A percentile compares a stretch with the other conserved stretches of the same genome.
These are phyloP conservation scores for Lobosporangium transversale DNA, from an alignment of 192 early-diverging fungal genomes.

Conservation along the genomic window DNA sequence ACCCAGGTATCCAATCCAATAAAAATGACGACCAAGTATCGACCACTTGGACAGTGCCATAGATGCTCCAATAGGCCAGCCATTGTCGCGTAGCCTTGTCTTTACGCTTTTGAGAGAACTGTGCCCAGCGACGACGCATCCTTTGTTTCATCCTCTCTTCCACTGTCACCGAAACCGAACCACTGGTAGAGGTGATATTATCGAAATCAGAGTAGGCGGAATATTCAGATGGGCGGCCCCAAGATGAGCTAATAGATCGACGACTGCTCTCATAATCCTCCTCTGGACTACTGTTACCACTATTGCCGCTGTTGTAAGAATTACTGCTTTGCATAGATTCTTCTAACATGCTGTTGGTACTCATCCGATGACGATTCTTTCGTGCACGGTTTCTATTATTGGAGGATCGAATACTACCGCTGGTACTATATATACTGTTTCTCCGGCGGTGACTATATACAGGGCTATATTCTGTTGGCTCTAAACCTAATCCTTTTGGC, in stretches of 20 bases:
- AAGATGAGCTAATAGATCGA: slow-evolving; percentile 23
- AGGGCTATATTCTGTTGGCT: slow-evolving; percentile 36
- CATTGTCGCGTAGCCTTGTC: slow-evolving; percentile 58
- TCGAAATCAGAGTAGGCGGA: slow-evolving; percentile 43
- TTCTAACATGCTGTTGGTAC: slow-evolving; percentile 23
- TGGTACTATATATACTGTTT: slow-evolving; percentile 26
- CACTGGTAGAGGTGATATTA: slow-evolving; percentile 19
- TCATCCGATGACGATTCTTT: slow-evolving; percentile 20
- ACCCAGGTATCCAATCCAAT: slow-evolving; percentile 56
- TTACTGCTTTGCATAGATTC: slow-evolving; percentile 30
- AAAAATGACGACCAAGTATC: slow-evolving; percentile 61
- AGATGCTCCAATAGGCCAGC: slow-evolving; percentile 69
- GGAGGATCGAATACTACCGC: slow-evolving; percentile 8
- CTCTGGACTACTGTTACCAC: slow-evolving; percentile 41
- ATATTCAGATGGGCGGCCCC: slow-evolving; percentile 45
- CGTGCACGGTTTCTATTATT: background rate
- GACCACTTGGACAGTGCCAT: slow-evolving; percentile 63
- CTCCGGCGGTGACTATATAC: slow-evolving; percentile 5
- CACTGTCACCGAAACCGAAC: slow-evolving; percentile 26
- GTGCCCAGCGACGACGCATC: slow-evolving; percentile 39
- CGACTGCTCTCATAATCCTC: slow-evolving; percentile 32
- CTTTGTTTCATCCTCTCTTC: slow-evolving; percentile 33
- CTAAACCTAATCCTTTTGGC: slow-evolving; percentile 24
- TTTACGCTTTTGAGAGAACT: slow-evolving; percentile 36
- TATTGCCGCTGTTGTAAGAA: too few species aligned